A percentile compares a stretch with the other conserved stretches of the same genome.
phyloP scores from a whole-genome alignment of 1,139 yeast species.

The Protomyces inouyei region DNA sequence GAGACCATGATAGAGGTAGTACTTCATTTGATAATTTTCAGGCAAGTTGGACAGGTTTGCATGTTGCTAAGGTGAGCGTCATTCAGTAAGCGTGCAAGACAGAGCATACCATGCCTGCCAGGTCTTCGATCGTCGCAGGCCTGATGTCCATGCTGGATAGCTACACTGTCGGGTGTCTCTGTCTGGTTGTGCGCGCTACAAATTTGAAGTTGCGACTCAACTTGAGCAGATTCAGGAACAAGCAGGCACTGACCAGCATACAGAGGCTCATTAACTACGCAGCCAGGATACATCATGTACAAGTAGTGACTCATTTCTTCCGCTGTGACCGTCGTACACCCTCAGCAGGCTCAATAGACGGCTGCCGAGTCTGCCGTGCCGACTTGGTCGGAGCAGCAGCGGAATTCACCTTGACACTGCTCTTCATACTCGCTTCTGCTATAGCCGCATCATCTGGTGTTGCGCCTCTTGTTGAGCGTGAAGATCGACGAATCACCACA shows the following conservation, averaged over 20 bases:
- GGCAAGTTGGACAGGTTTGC: constrained; percentile 90
- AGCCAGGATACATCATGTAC: no score
- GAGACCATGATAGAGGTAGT: constrained; percentile 79
- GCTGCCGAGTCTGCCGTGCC: background rate
- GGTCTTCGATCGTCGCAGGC: constrained; percentile 77
- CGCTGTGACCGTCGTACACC: background rate
- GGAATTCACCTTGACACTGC: no score
- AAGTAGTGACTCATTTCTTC: background rate
- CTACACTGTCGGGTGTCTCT: no score
- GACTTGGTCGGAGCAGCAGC: background rate
- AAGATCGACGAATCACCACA: background rate
- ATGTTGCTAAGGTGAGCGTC: constrained; percentile 55
- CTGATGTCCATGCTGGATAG: constrained; percentile 60
- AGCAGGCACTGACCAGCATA: no score
- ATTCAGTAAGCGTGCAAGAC: constrained; percentile 41
- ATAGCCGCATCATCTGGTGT: background rate
- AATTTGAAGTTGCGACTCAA: no score
- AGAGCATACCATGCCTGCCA: constrained; percentile 52
- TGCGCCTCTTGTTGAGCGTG: background rate
- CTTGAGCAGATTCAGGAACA: no score
- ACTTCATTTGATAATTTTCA: constrained; percentile 87
- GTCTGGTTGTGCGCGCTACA: no score
- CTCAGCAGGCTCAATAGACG: background rate
- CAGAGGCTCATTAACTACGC: no score
- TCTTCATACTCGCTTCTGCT: no score